Conservation (phyloP, 208 protist genomes). For the Trypanosomatidae sp. region DNA sequence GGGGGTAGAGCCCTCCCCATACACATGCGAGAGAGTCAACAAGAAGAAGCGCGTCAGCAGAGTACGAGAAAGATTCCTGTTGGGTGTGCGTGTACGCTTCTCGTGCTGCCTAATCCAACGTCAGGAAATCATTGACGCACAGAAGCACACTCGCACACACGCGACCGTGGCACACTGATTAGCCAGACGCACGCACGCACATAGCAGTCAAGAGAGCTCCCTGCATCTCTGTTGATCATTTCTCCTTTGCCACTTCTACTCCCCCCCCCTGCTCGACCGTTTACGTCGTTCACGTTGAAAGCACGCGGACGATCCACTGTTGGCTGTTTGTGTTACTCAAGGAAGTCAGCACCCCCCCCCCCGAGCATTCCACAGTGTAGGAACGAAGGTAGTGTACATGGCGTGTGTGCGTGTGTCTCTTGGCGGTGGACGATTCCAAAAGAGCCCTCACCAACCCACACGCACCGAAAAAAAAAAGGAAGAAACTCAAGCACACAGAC, state of each 20-base stretch:
- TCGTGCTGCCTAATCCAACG: not conserved
- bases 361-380: not conserved
- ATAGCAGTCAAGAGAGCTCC: not conserved
- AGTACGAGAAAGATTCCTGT: not conserved
- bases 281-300: not conserved
- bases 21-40: not conserved
- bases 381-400: slow-evolving; percentile 4
- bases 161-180: not conserved
- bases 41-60: not conserved
- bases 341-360: not conserved
- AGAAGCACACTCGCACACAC: not conserved
- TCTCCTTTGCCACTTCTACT: not conserved
- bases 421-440: not conserved
- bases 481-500: not conserved
- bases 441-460: not conserved
- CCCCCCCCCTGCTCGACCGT: not conserved
- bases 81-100: not conserved
- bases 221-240: not conserved
- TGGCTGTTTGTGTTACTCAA: not conserved
- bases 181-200: not conserved
- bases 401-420: not conserved
- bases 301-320: not conserved
- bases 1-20: not conserved
- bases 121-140: not conserved
- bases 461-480: not conserved